A percentile compares a stretch with the other conserved stretches of the same genome.
Conservation (phyloP, 73 alveolate species). For the Symbiodinium natans region DNA sequence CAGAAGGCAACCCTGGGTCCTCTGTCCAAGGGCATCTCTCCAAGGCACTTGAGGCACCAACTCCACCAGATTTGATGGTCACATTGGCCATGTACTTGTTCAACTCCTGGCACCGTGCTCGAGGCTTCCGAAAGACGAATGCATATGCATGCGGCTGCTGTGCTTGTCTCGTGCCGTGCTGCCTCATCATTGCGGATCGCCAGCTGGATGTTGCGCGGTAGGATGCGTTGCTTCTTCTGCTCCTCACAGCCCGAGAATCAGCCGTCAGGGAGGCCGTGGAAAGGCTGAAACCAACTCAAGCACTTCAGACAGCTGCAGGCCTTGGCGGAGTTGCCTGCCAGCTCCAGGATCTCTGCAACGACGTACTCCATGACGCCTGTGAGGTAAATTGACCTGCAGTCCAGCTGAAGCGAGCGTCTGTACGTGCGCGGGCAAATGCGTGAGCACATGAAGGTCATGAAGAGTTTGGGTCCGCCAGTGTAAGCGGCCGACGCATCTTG, state of each 20-base stretch:
- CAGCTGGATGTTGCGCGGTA: slow-evolving; percentile 92
- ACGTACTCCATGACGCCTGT: slow-evolving; percentile 94
- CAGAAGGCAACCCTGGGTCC: neutral
- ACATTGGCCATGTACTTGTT: slow-evolving; percentile 89
- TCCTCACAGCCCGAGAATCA: neutral
- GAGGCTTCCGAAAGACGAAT: neutral
- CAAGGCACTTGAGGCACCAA: neutral
- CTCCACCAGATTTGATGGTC: slow-evolving; percentile 93
- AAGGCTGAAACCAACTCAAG: neutral
- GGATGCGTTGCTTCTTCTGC: slow-evolving; percentile 83
- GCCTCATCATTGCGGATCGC: slow-evolving; percentile 94
- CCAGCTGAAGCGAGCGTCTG: neutral
- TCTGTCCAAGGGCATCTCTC: too few relatives aligned
- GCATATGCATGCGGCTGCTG: neutral
- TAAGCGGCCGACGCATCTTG: neutral
- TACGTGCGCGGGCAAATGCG: too few relatives aligned
- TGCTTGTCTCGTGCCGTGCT: too few relatives aligned
- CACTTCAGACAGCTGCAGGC: neutral
- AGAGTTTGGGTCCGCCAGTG: neutral
- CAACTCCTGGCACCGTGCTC: slow-evolving; percentile 31
- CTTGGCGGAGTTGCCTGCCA: slow-evolving; percentile 94
- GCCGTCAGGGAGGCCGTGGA: neutral
- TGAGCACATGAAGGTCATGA: too few relatives aligned
- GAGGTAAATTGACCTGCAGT: slow-evolving; percentile 64
- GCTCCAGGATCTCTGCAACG: slow-evolving; percentile 94